Conservation (phyloP, 805 yeast genomes). For the Osmozyma mogii region DNA sequence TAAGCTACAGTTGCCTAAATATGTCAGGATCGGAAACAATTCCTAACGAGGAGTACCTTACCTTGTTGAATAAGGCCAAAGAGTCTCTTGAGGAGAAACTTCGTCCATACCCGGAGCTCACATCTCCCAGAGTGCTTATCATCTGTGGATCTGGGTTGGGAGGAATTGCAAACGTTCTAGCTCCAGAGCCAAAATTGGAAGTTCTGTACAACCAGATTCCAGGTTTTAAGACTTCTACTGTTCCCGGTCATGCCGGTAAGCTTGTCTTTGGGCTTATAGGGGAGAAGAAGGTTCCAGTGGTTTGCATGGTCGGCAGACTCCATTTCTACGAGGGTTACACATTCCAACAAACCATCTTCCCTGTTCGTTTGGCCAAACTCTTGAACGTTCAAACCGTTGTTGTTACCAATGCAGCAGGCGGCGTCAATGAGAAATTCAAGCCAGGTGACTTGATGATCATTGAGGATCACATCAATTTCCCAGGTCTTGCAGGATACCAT, state of each 20-base stretch:
- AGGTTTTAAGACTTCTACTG: constrained; percentile 74
- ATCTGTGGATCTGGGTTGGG: constrained; percentile 96
- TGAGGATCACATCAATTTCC: constrained; percentile 81
- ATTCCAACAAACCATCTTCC: constrained; percentile 77
- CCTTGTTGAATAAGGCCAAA: constrained; percentile 15
- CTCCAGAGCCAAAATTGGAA: constrained; percentile 33
- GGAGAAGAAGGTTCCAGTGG: constrained; percentile 60
- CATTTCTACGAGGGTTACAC: constrained; percentile 90
- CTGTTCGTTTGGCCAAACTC: constrained; percentile 64
- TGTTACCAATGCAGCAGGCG: constrained; percentile 97
- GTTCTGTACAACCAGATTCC: constrained; percentile 68
- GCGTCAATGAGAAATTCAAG: constrained; percentile 53
- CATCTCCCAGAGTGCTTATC: constrained; percentile 58
- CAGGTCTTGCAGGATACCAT: constrained; percentile 84
- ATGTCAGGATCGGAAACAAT: too few species aligned
- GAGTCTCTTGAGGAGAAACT: constrained; percentile 9
- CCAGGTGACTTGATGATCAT: constrained; percentile 92
- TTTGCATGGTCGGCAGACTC: constrained; percentile 90
- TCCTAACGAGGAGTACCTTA: constrained; percentile 14
- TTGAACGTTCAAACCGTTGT: constrained; percentile 57
- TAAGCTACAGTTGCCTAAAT: too few species aligned
- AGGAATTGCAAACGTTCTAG: constrained; percentile 58
- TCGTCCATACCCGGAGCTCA: constrained; percentile 7
- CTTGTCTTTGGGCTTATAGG: constrained; percentile 76
- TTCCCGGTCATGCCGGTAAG: constrained; percentile 83